Evolutionary conservation across 805 yeast genomes (phyloP).

Genomic region (Saccharomycopsis sp.): DNA sequence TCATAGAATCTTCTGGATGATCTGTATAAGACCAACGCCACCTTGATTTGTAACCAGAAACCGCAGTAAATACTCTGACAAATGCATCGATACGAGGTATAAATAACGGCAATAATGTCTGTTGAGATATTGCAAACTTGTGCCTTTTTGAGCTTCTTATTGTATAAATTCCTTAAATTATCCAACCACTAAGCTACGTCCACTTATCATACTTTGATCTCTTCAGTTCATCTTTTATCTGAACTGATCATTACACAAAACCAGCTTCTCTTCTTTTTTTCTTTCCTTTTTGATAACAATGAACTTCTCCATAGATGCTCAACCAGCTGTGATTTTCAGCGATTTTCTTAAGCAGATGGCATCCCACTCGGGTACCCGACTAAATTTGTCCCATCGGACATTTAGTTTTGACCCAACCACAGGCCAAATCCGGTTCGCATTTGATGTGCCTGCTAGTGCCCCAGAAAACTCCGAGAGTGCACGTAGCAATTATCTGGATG

Average conservation of each 20-base stretch:
- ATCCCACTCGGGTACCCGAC: not conserved
- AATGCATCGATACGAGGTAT: not conserved
- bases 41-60: not conserved
- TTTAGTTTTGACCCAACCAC: not conserved
- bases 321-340: not conserved
- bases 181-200: not conserved
- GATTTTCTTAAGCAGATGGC: not conserved
- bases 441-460: not conserved
- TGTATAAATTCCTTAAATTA: not conserved
- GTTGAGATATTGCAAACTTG: not conserved
- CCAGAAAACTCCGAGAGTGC: too few species aligned
- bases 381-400: not conserved
- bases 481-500: not conserved
- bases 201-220: not conserved
- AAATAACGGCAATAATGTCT: not conserved
- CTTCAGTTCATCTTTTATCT: too few species aligned
- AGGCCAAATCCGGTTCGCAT: not conserved
- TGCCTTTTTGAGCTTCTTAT: not conserved
- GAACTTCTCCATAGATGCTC: not conserved
- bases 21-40: not conserved
- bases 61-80: too few species aligned
- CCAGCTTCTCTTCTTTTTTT: not conserved
- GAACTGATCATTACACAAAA: too few species aligned
- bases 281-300: not conserved
- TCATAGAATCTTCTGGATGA: not conserved